A percentile compares a stretch with the other conserved stretches of the same genome.
Evolutionary conservation across 2,329 filamentous ascomycete species (phyloP).

Genomic region (Emmonsiellopsis sp.): DNA sequence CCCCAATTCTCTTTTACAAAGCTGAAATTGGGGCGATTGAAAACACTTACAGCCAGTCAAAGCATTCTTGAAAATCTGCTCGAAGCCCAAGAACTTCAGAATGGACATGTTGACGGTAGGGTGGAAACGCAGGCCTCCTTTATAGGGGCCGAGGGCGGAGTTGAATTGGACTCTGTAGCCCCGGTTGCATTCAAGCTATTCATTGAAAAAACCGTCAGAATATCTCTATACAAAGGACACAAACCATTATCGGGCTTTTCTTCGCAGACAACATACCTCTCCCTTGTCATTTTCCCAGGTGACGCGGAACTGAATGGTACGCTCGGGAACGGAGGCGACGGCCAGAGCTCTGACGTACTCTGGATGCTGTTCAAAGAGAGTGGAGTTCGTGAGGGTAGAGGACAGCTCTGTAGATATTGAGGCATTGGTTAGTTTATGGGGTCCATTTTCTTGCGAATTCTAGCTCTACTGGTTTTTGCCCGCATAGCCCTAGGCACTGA

Average conservation of each 20-base stretch:
- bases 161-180: constrained; percentile 98
- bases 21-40: neutral
- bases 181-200: constrained; percentile 76
- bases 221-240: neutral
- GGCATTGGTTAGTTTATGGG: neutral
- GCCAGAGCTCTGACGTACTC: constrained; percentile 88
- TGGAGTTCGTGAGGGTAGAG: constrained; percentile 87
- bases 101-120: constrained; percentile 60
- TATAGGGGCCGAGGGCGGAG: constrained; percentile 93
- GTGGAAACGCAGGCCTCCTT: constrained; percentile 93
- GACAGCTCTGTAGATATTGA: constrained; percentile 60
- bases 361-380: constrained; percentile 86
- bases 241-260: neutral
- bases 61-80: constrained; percentile 99
- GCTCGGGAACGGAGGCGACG: constrained; percentile 85
- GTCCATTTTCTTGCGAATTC: constrained; percentile 10
- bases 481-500: neutral
- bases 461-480: neutral
- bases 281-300: constrained; percentile 94
- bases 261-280: constrained; percentile 23
- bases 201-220: neutral
- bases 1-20: neutral
- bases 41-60: constrained; percentile 71
- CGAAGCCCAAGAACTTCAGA: constrained; percentile 96
- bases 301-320: constrained; percentile 93